A percentile compares a stretch with the other conserved stretches of the same genome.
These are phyloP conservation scores for Beauveria rudraprayagi DNA, from an alignment of 2,329 filamentous ascomycete genomes.

Conservation along the genomic window DNA sequence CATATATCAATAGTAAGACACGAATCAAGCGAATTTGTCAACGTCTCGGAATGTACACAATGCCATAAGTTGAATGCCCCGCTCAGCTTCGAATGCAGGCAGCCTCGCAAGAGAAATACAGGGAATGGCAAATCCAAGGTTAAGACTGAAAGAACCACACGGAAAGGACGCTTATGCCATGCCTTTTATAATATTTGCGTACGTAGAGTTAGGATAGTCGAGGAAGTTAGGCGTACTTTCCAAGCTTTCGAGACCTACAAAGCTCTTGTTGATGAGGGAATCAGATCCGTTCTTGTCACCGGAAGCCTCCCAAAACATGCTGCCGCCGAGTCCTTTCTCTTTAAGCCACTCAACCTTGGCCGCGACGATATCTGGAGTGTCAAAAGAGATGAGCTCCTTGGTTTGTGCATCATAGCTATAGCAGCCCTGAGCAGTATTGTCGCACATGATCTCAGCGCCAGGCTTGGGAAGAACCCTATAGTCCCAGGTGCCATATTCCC, in stretches of 20 bases:
- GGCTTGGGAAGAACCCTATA: conserved; percentile 66
- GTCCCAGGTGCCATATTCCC: conserved; percentile 71
- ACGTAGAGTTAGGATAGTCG: conserved; percentile 44
- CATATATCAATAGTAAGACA: background rate
- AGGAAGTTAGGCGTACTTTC: conserved; percentile 42
- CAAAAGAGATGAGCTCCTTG: conserved; percentile 63
- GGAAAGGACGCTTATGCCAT: conserved; percentile 13
- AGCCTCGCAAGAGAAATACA: background rate
- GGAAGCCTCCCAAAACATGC: conserved; percentile 82
- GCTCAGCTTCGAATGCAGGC: no score
- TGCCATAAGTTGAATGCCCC: no score
- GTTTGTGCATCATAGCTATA: conserved; percentile 60
- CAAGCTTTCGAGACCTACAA: conserved; percentile 33
- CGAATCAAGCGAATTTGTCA: background rate
- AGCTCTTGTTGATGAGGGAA: conserved; percentile 50
- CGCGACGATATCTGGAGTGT: conserved; percentile 51
- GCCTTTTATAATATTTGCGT: conserved; percentile 41
- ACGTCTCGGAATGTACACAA: background rate
- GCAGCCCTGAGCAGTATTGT: conserved; percentile 51
- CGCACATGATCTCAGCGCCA: conserved; percentile 50
- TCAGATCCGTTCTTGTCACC: conserved; percentile 52
- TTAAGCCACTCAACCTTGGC: conserved; percentile 61
- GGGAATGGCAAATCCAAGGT: no score
- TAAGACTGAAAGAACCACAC: background rate
- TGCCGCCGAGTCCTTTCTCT: conserved; percentile 56